Conservation (phyloP, 1,284 basidiomycete species). For the Mycosarcoma maydis region DNA sequence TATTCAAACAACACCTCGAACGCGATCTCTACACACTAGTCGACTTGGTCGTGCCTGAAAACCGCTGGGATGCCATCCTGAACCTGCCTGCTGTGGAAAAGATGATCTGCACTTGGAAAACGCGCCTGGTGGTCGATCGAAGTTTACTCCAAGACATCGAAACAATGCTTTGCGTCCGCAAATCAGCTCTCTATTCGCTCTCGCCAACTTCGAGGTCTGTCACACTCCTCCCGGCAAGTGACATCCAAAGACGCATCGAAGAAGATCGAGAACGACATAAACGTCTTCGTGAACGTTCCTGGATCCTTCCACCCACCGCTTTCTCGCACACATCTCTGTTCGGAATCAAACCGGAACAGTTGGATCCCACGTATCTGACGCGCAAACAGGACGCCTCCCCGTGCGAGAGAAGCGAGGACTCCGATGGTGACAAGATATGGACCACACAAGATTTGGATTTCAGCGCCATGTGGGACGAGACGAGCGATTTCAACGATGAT, state of each 20-base stretch:
- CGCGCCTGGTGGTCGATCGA: constrained; percentile 12
- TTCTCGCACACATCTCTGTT: constrained; percentile 34
- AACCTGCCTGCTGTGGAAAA: constrained; percentile 30
- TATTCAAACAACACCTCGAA: constrained; percentile 17
- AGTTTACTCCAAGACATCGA: constrained; percentile 10
- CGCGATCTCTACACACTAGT: constrained; percentile 33
- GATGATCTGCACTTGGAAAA: constrained; percentile 31
- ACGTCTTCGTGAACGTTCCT: constrained; percentile 82
- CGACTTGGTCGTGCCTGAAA: constrained; percentile 36
- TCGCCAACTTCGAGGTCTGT: constrained; percentile 22
- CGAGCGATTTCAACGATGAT: constrained; percentile 46
- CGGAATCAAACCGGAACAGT: constrained; percentile 27
- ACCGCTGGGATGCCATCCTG: constrained; percentile 31
- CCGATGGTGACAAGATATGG: constrained; percentile 29
- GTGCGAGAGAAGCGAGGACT: constrained; percentile 3
- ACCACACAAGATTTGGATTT: constrained; percentile 43
- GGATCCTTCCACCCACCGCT: constrained; percentile 80
- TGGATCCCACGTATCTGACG: constrained; percentile 28
- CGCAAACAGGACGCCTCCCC: constrained; percentile 2
- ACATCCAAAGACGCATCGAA: constrained; percentile 88
- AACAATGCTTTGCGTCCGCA: constrained; percentile 13
- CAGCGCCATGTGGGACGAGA: constrained; percentile 44
- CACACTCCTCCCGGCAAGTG: constrained; percentile 72
- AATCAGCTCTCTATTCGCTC: constrained; percentile 20
- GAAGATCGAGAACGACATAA: constrained; percentile 95